Evolutionary conservation across 2,329 filamentous ascomycete species (phyloP), one percentile per base, ranked within the genome.

Genomic region (Falciphora oryzae): DNA sequence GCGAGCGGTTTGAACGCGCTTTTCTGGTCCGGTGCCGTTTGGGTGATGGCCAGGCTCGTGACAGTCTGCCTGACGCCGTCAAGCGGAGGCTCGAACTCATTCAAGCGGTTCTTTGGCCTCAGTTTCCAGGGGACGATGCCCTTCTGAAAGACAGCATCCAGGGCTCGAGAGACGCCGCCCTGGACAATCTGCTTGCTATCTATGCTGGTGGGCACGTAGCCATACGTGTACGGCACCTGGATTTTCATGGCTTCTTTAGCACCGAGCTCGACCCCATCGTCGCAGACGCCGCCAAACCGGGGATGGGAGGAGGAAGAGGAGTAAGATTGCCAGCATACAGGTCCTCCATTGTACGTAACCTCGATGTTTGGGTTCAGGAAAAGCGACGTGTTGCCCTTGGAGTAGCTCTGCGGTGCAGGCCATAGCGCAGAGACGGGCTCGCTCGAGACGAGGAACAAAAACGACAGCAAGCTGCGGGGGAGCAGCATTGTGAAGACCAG

Each of bases 61-160:
- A 95, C 80, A 4, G 73, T 80, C 69, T 82, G 79, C 62, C 70
- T 22, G 16, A 31, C n/a, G 22, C 59, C 69, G 31, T 75, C 70
- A 10, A 78, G 73, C 11, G 75, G 74, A 0, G 92, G 91, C 75
- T 94, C 90, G 68, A 86, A 89, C 57, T 84, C 71, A 64, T 83
- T 81, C 38, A 82, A 74, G 62, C 74, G 66, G 69, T 87, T 81
- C 44, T 89, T 84, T 29, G 84, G 81, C 67, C 89, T 83, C 64
- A 95, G 84, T 77, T 89, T 92, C 91, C 91, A 95, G 0, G 92
- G 91, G 22, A 92, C 83, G 67, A 93, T 87, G 69, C 85, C 86
- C 65, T 88, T 79, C 31, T 83, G 76, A 75, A 93, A 90, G 65
- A 94, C 85, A 65, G 82, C 84, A 29, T 81, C 75, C 68, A 88